Evolutionary conservation across 2,329 filamentous ascomycete species (phyloP), one percentile per base, ranked within the genome.

Genomic region (Zalaria obscura): DNA sequence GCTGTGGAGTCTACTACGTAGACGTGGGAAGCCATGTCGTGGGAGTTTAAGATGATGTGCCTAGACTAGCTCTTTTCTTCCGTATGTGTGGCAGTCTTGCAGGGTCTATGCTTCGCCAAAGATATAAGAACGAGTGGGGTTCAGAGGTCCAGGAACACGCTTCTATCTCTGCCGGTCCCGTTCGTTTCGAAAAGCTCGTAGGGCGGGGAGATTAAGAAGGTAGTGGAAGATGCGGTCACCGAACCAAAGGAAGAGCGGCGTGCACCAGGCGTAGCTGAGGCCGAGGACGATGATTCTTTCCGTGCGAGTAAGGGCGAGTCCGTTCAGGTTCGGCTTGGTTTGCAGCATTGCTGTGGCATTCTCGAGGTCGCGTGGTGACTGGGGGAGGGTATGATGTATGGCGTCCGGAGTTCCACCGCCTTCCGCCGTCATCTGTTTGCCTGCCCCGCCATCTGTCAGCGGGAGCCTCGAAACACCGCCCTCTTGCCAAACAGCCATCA

Each of bases 1-100:
- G 88, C 73, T 51, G 84, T 78, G 33, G 81, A 77, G 59, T 89
- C 80, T 49, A 94, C 79, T 40, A 96, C 85, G 52, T 88, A 81
- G 44, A 96, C 86, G 59, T 91, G 83, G 40, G 87, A 82, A 50
- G 86, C 77, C 85, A 94, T 94, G 50, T 47, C 66, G 35, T 37
- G 10, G 34, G 6, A 18, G 40, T 4, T 39, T 5, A 4, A 32
- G 18, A 18, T 18, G 18, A 18, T 18, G 18, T 18, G 18, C 18
- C 18, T 18, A 18, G 18, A 18, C 18, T 18, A 18, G 18, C 18
- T 18, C 18, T 18, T 18, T 18, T 2, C 18, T 18, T 18, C 18
- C 18, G 18, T 18, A 18, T 18, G 18, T 18, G 18, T 18, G 18
- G 18, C 18, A 18, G 18, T 18, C 18, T 18, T 18, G 18, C 18